Percentiles rank a stretch among this genome's conserved stretches.
Evolutionary conservation across 1,284 basidiomycete genomes (phyloP).

Genomic region (Cryptococcus sp.): DNA sequence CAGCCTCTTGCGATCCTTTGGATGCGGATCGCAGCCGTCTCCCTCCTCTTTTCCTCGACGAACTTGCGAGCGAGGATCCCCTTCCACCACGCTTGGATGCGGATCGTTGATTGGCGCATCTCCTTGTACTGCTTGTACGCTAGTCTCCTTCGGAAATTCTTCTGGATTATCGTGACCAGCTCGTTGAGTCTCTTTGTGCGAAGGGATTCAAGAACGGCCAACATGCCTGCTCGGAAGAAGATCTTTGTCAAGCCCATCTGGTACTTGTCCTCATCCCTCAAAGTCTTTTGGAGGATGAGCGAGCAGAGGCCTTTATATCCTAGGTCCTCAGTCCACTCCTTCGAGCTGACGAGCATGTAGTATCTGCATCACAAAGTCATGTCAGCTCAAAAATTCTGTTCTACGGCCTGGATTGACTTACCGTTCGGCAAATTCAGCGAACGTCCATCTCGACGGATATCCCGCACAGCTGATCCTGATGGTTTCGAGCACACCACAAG

Average conservation of each 20-base stretch:
- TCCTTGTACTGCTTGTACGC: conserved; percentile 77
- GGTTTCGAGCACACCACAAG: conserved; percentile 98
- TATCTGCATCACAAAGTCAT: conserved; percentile 61
- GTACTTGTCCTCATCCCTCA: conserved; percentile 93
- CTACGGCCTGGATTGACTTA: conserved; percentile 50
- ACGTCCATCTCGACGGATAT: conserved; percentile 98
- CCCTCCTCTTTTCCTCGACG: conserved; percentile 69
- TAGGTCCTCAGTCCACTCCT: conserved; percentile 71
- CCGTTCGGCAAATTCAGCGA: conserved; percentile 99
- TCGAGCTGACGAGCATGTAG: conserved; percentile 91
- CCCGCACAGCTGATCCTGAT: conserved; percentile 99
- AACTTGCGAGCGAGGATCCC: conserved; percentile 73
- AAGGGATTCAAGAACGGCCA: conserved; percentile 91
- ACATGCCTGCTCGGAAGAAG: conserved; percentile 99
- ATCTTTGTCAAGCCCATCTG: conserved; percentile 97
- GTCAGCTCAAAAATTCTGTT: no score
- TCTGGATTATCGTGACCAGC: conserved; percentile 93
- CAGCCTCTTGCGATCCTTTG: conserved; percentile 74
- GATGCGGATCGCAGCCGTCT: conserved; percentile 73
- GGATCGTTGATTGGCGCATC: conserved; percentile 73
- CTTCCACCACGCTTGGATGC: conserved; percentile 92
- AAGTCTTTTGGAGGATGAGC: conserved; percentile 79
- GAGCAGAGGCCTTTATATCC: conserved; percentile 81
- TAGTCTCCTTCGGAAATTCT: conserved; percentile 87
- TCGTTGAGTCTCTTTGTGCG: conserved; percentile 84